These are phyloP conservation scores for Streptanthus diversifolius DNA, from an alignment of 345 rosid genomes.

Conservation along the genomic window DNA sequence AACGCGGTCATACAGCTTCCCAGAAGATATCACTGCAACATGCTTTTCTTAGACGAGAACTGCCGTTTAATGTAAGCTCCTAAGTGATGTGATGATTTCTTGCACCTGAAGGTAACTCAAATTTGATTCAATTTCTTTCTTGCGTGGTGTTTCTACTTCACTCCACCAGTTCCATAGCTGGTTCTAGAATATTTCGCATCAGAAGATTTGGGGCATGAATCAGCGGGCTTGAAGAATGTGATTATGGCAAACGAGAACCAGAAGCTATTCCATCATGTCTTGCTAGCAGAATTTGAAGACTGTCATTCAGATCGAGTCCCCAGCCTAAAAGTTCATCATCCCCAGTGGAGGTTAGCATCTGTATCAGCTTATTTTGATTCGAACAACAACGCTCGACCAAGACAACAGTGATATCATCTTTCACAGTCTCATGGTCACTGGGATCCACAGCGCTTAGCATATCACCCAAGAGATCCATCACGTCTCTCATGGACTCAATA, in stretches of 20 bases:
- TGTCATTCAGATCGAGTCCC: constrained; percentile 88
- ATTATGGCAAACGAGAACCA: constrained; percentile 62
- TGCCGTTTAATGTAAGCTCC: constrained; percentile 54
- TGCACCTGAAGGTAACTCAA: too few species aligned
- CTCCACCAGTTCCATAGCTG: too few species aligned
- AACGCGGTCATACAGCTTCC: constrained; percentile 86
- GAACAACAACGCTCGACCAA: constrained; percentile 75
- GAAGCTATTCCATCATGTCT: constrained; percentile 87
- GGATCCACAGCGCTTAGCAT: constrained; percentile 96
- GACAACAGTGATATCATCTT: constrained; percentile 91
- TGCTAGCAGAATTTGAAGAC: constrained; percentile 68
- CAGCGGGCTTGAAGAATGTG: constrained; percentile 39
- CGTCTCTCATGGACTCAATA: constrained; percentile 76
- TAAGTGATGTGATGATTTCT: too few species aligned
- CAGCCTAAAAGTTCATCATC: constrained; percentile 82
- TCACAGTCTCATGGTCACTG: constrained; percentile 60
- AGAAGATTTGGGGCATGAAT: constrained; percentile 44
- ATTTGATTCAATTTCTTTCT: too few species aligned
- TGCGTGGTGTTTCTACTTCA: too few species aligned
- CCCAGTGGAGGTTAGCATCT: constrained; percentile 88
- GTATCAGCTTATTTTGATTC: constrained; percentile 90
- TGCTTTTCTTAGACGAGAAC: constrained; percentile 63
- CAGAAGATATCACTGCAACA: constrained; percentile 70
- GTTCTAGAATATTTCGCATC: constrained; percentile 48
- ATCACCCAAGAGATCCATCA: constrained; percentile 79